Base-by-base conservation (phyloP, 2,329 filamentous ascomycete genomes). In the Stachybotrys chlorohalonatus region DNA sequence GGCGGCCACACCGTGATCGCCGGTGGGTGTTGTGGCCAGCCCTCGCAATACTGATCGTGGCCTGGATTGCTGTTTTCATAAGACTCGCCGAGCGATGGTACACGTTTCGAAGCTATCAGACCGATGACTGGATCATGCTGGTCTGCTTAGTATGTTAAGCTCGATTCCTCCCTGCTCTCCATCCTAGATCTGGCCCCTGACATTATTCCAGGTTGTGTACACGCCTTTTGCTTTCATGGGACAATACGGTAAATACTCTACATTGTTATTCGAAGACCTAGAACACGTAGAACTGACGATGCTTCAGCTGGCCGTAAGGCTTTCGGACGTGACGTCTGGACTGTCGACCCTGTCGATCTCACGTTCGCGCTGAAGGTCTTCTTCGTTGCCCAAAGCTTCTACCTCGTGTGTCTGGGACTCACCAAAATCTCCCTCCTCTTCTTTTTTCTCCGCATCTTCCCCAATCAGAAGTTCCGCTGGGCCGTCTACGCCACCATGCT, bases 41-140 rank as follows among this genome's bases (percentile, higher is more conserved):
- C 5, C 32, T 51, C 15, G 49, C 31, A 7, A 16, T 51, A 15
- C 32, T 51, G 31, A 11, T 51, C 9, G 24, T 51, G 24, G 49
- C 24, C 5, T 31, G 31, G 11, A 6, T 36, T 3, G n/a, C 49
- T 15, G 49, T 51, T n/a, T n/a, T 31, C 24, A 15, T 8, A 6
- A 8, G 49, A 36, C 49, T 51, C 9, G 31, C 31, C 49, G 49
- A 30, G 9, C 17, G 49, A 51, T 51, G 49, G 49, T 31, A 7
- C 6, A 51, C 49, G 7, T 7, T 32, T 36, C 24, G 32, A 6
- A 31, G 11, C 3, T 51, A 31, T 13, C 16, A 11, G 49, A 36
- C n/a, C 9, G 49, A 51, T 31, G 49, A 51, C 31, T 51, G 49
- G 49, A 51, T 51, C 32, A 51, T 51, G 49, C 49, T 51, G 5